Evolutionary conservation across 1,284 basidiomycete genomes (phyloP).

Genomic region (Ustilago crameri): DNA sequence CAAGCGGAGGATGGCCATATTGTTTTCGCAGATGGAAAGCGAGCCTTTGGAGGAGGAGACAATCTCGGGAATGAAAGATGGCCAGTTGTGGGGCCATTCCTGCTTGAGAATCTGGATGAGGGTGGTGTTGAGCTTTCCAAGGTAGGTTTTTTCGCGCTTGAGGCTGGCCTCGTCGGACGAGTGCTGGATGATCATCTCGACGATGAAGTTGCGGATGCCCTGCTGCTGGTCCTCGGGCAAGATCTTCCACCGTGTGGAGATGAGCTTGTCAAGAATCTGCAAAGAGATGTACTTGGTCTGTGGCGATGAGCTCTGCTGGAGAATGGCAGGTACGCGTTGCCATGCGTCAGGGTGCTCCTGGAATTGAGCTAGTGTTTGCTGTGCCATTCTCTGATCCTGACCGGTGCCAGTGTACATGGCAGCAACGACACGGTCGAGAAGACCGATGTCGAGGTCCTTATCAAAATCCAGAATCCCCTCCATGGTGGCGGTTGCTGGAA

Average conservation of each 20-base stretch:
- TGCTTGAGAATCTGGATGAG: slow-evolving; percentile 98
- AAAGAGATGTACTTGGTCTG: slow-evolving; percentile 78
- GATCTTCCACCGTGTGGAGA: slow-evolving; percentile 94
- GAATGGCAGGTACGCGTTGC: slow-evolving; percentile 94
- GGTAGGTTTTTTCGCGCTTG: slow-evolving; percentile 91
- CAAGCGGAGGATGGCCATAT: slow-evolving; percentile 98
- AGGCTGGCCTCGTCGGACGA: slow-evolving; percentile 81
- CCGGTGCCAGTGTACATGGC: slow-evolving; percentile 65
- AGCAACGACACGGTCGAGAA: slow-evolving; percentile 64
- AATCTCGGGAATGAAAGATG: slow-evolving; percentile 95
- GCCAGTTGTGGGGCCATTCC: slow-evolving; percentile 99
- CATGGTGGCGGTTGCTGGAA: slow-evolving; percentile 18
- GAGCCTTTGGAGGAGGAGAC: slow-evolving; percentile 97
- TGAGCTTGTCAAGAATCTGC: slow-evolving; percentile 74
- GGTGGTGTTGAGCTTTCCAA: slow-evolving; percentile 97
- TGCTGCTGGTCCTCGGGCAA: slow-evolving; percentile 85
- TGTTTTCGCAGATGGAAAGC: slow-evolving; percentile 97
- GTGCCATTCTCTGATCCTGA: slow-evolving; percentile 62
- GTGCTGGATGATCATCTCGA: slow-evolving; percentile 89
- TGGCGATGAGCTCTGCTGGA: slow-evolving; percentile 84
- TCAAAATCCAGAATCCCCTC: slow-evolving; percentile 66
- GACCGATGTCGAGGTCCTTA: slow-evolving; percentile 65
- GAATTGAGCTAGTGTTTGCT: slow-evolving; percentile 75
- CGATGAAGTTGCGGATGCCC: slow-evolving; percentile 94
- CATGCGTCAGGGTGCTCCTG: slow-evolving; percentile 98